Conservation (phyloP, 768 basidiomycete species). For the Pleurotus salmoneostramineus region DNA sequence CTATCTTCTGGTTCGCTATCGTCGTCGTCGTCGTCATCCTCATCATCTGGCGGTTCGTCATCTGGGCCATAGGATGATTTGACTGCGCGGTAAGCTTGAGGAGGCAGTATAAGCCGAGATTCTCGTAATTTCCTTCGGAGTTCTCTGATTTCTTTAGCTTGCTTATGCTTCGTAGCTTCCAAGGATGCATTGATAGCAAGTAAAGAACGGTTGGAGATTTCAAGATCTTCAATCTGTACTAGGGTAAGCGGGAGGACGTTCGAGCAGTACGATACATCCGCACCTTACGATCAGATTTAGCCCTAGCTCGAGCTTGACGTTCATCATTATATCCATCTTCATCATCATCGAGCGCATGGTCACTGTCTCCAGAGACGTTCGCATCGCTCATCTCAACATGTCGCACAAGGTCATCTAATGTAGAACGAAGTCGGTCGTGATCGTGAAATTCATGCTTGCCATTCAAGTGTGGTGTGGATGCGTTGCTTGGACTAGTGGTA, state of each 20-base stretch:
- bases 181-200: constrained; percentile 81
- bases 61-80: constrained; percentile 44
- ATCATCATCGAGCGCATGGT: constrained; percentile 24
- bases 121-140: constrained; percentile 80
- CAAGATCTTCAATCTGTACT: constrained; percentile 81
- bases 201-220: constrained; percentile 86
- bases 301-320: constrained; percentile 60
- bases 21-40: constrained; percentile 42
- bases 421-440: constrained; percentile 25
- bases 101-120: constrained; percentile 74
- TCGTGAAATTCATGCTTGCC: constrained; percentile 10
- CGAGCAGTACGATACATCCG: constrained; percentile 8
- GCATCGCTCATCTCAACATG: constrained; percentile 26
- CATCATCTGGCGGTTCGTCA: constrained; percentile 38
- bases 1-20: constrained; percentile 35
- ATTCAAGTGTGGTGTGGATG: constrained; percentile 7
- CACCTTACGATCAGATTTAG: constrained; percentile 88
- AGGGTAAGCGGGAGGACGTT: background rate
- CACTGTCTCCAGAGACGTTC: constrained; percentile 24
- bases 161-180: constrained; percentile 75
- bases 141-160: constrained; percentile 83
- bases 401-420: constrained; percentile 39
- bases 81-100: constrained; percentile 53
- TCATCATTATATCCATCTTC: constrained; percentile 24
- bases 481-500: constrained; percentile 26